Base-by-base conservation (phyloP, 768 basidiomycete species). In the Trametes meyenii region DNA sequence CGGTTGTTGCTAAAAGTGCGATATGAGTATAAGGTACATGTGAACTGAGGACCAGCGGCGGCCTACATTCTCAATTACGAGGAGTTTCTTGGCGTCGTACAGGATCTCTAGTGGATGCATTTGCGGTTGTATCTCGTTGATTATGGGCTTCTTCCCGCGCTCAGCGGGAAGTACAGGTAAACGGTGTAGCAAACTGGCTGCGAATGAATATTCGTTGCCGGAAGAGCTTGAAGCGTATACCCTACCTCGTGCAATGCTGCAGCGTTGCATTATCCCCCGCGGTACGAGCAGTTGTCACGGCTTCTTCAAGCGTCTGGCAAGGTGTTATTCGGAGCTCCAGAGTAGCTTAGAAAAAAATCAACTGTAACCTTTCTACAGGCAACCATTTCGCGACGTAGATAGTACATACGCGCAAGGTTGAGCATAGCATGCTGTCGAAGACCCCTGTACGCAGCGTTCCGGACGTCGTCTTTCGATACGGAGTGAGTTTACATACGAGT, bases 341-440 rank as follows among this genome's bases (percentile, higher is more conserved):
- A 4, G 7, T 3, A 17, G 3, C 12, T 39, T 24, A 35, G n/a
- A 17, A 5, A 42, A 24, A 1, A 38, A 50, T 12, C 72, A 23
- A 33, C 29, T 33, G 4, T 33, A 60, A 88, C 91, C 78, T 90
- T 84, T 55, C 84, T 81, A 26, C 88, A 88, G 39, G 89, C 89
- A 14, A 79, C 78, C 67, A 78, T 81, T 72, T 94, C 91, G 44
- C 83, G 80, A 19, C 85, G 82, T 40, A 85, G 74, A 70, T 89
- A 93, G 69, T 94, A 89, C 81, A 91, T 84, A 35, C 88, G 83
- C 24, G 89, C 87, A 16, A 94, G 75, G 65, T 90, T 89, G 42
- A 94, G 77, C 58, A 94, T 72, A 1, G 90, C 90, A 70, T 90
- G 88, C 62, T 93, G 92, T 51, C 92, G 88, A 59, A 90, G 73